A percentile compares a stretch with the other conserved stretches of the same genome.
Conservation (phyloP, 2,329 filamentous ascomycete genomes). For the Hypocrella siamensis region DNA sequence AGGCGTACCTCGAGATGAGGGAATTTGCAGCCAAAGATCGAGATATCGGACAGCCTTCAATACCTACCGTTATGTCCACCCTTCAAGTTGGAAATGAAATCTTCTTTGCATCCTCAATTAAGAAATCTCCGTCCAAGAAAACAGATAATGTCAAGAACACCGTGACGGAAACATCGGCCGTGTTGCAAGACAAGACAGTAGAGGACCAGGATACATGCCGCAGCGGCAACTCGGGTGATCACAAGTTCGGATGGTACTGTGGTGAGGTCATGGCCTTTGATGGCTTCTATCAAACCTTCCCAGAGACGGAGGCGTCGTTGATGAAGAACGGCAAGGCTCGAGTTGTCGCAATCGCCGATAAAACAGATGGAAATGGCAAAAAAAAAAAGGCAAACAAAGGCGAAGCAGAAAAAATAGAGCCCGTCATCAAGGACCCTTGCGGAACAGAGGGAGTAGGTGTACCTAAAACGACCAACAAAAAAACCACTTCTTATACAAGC, state of each 20-base stretch:
- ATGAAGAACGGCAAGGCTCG: background rate
- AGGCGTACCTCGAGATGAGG: background rate
- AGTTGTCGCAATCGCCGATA: background rate
- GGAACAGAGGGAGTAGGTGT: background rate
- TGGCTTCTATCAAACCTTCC: background rate
- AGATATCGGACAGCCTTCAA: background rate
- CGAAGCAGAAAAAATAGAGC: background rate
- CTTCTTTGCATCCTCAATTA: background rate
- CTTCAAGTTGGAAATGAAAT: background rate
- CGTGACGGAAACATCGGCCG: background rate
- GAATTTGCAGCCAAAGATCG: background rate
- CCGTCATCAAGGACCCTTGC: background rate
- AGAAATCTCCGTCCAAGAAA: background rate
- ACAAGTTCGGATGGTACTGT: background rate
- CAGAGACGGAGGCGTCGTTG: background rate
- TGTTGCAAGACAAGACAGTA: no score
- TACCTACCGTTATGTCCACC: background rate
- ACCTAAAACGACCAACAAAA: background rate
- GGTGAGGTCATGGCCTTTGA: constrained; percentile 1
- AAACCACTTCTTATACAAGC: background rate
- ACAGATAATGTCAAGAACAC: background rate
- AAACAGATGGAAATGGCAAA: no score
- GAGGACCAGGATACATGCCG: background rate
- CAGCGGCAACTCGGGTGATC: background rate
- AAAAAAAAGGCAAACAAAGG: no score